Conservation (phyloP, 2,329 filamentous ascomycete genomes). For the Exophiala viscosa region DNA sequence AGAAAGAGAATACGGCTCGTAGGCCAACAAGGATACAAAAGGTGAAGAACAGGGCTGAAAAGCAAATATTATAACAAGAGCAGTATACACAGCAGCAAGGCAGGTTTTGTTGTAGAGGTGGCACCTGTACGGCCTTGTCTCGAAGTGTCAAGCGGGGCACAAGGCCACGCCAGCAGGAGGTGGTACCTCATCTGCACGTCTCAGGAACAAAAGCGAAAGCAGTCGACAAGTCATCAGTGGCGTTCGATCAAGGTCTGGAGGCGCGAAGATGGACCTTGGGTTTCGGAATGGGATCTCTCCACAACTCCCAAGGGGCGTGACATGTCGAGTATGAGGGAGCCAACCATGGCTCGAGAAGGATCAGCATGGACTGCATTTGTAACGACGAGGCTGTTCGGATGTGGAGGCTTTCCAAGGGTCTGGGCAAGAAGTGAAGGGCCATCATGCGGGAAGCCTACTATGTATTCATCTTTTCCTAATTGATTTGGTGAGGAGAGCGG, state of each 20-base stretch:
- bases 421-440: conserved; percentile 10
- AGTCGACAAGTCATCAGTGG: conserved; percentile 12
- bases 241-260: conserved; percentile 8
- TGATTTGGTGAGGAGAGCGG: conserved; percentile 7
- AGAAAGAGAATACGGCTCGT: conserved; percentile 16
- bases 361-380: conserved; percentile 10
- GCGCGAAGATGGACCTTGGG: conserved; percentile 11
- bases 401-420: conserved; percentile 11
- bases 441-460: conserved; percentile 7
- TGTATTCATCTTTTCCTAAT: conserved; percentile 3
- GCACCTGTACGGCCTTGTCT: conserved; percentile 16
- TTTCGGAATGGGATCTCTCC: conserved; percentile 12
- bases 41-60: conserved; percentile 14
- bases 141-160: conserved; percentile 16
- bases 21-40: conserved; percentile 17
- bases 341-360: conserved; percentile 10
- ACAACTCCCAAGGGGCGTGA: conserved; percentile 11
- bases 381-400: conserved; percentile 17
- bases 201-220: conserved; percentile 13
- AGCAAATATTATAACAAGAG: conserved; percentile 18
- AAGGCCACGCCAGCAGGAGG: conserved; percentile 14
- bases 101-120: no score
- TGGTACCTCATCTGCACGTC: conserved; percentile 22
- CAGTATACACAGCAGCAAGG: conserved; percentile 2
- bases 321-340: conserved; percentile 6